Evolutionary conservation across 139 green algal genomes (phyloP).

Genomic region (Tetratostichococcus sp.): DNA sequence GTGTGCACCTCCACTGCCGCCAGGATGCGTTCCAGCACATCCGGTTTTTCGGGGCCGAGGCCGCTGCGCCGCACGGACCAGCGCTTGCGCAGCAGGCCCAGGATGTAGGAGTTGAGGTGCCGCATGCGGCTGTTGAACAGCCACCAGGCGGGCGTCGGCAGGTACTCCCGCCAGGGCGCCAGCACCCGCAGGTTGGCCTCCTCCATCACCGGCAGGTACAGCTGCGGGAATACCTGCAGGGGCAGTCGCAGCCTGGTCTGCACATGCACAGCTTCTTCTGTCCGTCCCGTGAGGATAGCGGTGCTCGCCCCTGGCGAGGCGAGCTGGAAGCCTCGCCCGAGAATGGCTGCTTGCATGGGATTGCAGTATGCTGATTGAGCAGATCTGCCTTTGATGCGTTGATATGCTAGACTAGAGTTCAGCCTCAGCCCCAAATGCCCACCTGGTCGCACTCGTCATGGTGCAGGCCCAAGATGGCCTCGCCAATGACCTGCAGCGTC

Average conservation of each 20-base stretch:
- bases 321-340: too few species aligned
- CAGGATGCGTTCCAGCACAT: constrained; percentile 83
- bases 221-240: constrained; percentile 79
- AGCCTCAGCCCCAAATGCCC: too few species aligned
- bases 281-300: too few species aligned
- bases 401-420: too few species aligned
- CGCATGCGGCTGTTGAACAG: constrained; percentile 40
- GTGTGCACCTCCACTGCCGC: constrained; percentile 43
- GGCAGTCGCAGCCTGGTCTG: not conserved
- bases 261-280: too few species aligned
- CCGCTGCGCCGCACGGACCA: constrained; percentile 21
- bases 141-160: constrained; percentile 39
- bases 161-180: constrained; percentile 74
- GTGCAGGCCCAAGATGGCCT: constrained; percentile 79
- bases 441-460: constrained; percentile 85
- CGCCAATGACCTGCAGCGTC: constrained; percentile 91
- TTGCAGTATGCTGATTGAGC: too few species aligned
- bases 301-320: too few species aligned
- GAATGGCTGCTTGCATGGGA: too few species aligned
- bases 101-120: constrained; percentile 80
- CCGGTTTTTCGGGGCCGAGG: constrained; percentile 21
- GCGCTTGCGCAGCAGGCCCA: constrained; percentile 39
- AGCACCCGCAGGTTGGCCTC: constrained; percentile 84
- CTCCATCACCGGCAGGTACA: constrained; percentile 95
- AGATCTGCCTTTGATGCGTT: too few species aligned